Percentiles rank a stretch among this genome's conserved stretches.
These are phyloP conservation scores for Cyclospora cayetanensis DNA, from an alignment of 169 alveolate species.

Conservation along the genomic window DNA sequence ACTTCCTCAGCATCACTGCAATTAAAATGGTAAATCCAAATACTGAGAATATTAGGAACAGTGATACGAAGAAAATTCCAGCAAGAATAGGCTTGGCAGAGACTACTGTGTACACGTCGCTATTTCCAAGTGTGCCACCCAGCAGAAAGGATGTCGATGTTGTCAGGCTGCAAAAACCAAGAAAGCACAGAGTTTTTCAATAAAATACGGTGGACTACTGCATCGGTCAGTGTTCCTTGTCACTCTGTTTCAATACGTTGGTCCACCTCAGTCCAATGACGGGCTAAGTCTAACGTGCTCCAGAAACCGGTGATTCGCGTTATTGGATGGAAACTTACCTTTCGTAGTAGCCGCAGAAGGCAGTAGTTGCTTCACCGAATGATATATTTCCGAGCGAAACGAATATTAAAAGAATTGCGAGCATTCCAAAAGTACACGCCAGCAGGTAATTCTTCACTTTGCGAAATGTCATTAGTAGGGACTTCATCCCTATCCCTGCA, in stretches of 20 bases:
- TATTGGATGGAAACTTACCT: neutral
- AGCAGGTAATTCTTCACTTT: slow-evolving; percentile 5
- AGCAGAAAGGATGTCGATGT: slow-evolving; percentile 53
- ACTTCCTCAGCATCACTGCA: slow-evolving; percentile 50
- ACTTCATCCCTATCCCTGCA: slow-evolving; percentile 34
- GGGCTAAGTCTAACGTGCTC: neutral
- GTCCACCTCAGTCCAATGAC: neutral
- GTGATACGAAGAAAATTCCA: slow-evolving; percentile 41
- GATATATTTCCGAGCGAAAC: slow-evolving; percentile 47
- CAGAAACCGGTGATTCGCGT: neutral
- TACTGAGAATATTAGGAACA: slow-evolving; percentile 44
- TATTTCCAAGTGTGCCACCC: slow-evolving; percentile 57
- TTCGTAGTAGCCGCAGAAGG: slow-evolving; percentile 55
- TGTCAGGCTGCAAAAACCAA: neutral
- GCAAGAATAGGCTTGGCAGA: slow-evolving; percentile 7
- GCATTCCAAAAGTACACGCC: slow-evolving; percentile 40
- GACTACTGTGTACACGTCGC: slow-evolving; percentile 34
- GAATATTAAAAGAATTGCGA: slow-evolving; percentile 26
- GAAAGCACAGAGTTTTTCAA: neutral
- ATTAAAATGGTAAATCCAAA: slow-evolving; percentile 27
- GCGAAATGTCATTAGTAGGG: slow-evolving; percentile 39
- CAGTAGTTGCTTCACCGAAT: slow-evolving; percentile 6
- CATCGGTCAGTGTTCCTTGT: neutral
- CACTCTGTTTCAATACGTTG: neutral
- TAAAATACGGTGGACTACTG: neutral